Evolutionary conservation across 768 basidiomycete genomes (phyloP).

Genomic region (Porpolomopsis calyptriformis): DNA sequence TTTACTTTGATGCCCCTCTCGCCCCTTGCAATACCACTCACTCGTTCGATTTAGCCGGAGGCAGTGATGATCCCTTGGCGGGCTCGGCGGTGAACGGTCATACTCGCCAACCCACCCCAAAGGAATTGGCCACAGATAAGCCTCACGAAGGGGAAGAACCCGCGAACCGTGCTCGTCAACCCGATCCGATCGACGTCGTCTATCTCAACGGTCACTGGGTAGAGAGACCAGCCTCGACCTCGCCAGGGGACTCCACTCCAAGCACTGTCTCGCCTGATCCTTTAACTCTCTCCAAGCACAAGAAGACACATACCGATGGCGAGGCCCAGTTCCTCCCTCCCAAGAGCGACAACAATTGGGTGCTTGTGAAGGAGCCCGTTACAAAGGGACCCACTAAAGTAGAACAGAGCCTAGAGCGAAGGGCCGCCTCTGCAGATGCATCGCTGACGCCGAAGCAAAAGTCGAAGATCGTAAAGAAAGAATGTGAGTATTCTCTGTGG

Average conservation of each 20-base stretch:
- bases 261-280: not conserved
- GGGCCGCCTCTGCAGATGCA: slow-evolving; percentile 39
- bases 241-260: not conserved
- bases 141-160: not conserved
- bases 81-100: not conserved
- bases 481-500: slow-evolving; percentile 29
- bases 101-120: not conserved
- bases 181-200: not conserved
- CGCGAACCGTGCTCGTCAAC: too few relatives aligned
- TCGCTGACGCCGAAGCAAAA: slow-evolving; percentile 41
- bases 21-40: not conserved
- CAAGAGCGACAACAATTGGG: slow-evolving; percentile 15
- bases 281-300: not conserved
- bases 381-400: slow-evolving; percentile 36
- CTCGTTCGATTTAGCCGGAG: not conserved
- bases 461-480: slow-evolving; percentile 38
- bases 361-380: slow-evolving; percentile 47
- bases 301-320: too few relatives aligned
- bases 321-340: too few relatives aligned
- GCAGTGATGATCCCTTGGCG: not conserved
- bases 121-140: not conserved
- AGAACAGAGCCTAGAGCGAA: slow-evolving; percentile 29
- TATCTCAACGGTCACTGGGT: slow-evolving; percentile 1
- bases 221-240: not conserved
- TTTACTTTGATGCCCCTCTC: slow-evolving; percentile 4